A percentile compares a stretch with the other conserved stretches of the same genome.
Conservation (phyloP, 768 basidiomycete genomes). For the Paxillus rubicundulus region DNA sequence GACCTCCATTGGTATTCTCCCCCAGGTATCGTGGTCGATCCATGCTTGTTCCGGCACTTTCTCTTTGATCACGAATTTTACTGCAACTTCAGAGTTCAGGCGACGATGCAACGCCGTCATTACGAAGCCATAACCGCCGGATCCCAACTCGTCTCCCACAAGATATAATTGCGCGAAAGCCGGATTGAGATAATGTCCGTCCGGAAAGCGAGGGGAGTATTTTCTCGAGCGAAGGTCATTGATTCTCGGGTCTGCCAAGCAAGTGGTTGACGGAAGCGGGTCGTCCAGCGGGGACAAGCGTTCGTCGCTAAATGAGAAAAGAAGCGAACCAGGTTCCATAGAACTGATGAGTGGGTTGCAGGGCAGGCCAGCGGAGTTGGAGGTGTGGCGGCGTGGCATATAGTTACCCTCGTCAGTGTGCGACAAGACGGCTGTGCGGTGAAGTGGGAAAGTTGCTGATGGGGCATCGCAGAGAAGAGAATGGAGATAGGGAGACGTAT, state of each 20-base stretch:
- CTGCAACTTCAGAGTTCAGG: constrained; percentile 72
- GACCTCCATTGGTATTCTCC: constrained; percentile 78
- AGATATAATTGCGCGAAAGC: constrained; percentile 59
- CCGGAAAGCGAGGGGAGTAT: constrained; percentile 55
- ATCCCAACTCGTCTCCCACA: constrained; percentile 77
- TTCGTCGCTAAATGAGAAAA: constrained; percentile 17
- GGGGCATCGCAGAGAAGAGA: background rate
- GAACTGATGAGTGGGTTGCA: background rate
- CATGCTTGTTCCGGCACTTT: constrained; percentile 52
- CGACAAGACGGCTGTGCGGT: background rate
- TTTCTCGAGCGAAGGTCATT: constrained; percentile 18
- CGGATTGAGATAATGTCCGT: constrained; percentile 55
- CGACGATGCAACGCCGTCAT: constrained; percentile 73
- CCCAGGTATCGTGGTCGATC: constrained; percentile 58
- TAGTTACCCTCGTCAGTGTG: background rate
- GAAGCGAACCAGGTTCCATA: constrained; percentile 19
- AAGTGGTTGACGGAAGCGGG: constrained; percentile 1
- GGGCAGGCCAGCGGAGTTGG: background rate
- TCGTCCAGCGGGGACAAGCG: constrained; percentile 1
- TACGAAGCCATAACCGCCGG: constrained; percentile 94
- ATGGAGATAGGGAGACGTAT: background rate
- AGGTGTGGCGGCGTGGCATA: background rate
- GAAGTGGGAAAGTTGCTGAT: background rate
- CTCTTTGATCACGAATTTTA: constrained; percentile 91
- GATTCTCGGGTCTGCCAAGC: background rate